These are phyloP conservation scores for Yamadazyma membranifaciens DNA, from an alignment of 1,139 yeast species.

Conservation along the genomic window DNA sequence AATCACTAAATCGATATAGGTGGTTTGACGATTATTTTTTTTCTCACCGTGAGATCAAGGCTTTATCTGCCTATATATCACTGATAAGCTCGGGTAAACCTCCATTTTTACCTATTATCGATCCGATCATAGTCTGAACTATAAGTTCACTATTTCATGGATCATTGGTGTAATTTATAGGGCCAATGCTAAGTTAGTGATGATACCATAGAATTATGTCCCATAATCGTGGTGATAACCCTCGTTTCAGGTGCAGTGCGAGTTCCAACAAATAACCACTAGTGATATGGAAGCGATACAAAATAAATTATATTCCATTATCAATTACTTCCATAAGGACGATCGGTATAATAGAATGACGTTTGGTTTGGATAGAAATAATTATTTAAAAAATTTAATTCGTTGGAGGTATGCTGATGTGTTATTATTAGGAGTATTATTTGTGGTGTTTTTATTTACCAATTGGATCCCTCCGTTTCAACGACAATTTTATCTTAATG, in stretches of 20 bases:
- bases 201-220: too few species aligned
- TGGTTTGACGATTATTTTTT: neutral
- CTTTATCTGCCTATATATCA: too few species aligned
- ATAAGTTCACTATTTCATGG: too few species aligned
- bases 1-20: too few species aligned
- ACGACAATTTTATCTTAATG: constrained; percentile 57
- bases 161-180: too few species aligned
- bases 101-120: too few species aligned
- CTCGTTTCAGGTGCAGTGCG: neutral
- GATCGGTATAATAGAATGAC: constrained; percentile 44
- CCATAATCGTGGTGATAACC: too few species aligned
- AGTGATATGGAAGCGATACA: constrained; percentile 4
- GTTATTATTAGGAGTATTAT: constrained; percentile 39
- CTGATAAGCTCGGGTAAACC: too few species aligned
- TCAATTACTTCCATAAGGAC: constrained; percentile 22
- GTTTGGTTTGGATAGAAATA: constrained; percentile 43
- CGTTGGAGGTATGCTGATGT: constrained; percentile 66
- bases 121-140: too few species aligned
- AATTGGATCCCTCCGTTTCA: constrained; percentile 59
- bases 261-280: neutral
- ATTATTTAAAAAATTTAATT: constrained; percentile 28
- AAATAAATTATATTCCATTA: constrained; percentile 9
- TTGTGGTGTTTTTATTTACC: constrained; percentile 43
- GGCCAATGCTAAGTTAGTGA: too few species aligned
- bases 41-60: neutral